A percentile compares a stretch with the other conserved stretches of the same genome.
Conservation (phyloP, 176 grass and related monocot species). For the Juncus effusus region DNA sequence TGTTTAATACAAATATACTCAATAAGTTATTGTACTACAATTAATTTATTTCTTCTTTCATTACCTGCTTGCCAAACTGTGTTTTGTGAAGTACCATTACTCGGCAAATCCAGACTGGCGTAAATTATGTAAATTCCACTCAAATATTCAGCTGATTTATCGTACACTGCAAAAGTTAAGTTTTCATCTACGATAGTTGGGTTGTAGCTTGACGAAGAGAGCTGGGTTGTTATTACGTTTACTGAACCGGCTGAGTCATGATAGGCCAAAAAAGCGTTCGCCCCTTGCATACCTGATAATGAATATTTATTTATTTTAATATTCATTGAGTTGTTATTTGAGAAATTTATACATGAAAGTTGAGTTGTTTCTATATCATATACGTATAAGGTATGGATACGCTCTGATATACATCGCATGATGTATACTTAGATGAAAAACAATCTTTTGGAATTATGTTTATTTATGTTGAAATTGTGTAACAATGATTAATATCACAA, state of each 20-base stretch:
- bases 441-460: too few species aligned
- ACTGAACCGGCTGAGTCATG: conserved; percentile 31
- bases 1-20: too few species aligned
- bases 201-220: background rate
- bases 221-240: conserved; percentile 20
- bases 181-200: conserved; percentile 1
- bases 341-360: too few species aligned
- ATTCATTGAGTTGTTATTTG: too few species aligned
- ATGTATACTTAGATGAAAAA: too few species aligned
- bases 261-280: conserved; percentile 61
- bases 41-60: background rate
- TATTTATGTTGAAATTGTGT: too few species aligned
- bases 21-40: too few species aligned
- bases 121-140: conserved; percentile 62
- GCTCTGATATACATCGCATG: too few species aligned
- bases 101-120: conserved; percentile 48
- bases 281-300: conserved; percentile 31
- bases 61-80: conserved; percentile 74
- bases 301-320: background rate
- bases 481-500: too few species aligned
- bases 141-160: conserved; percentile 37
- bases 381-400: too few species aligned
- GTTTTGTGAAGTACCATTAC: conserved; percentile 33
- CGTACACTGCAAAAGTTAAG: conserved; percentile 35
- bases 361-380: too few species aligned